Evolutionary conservation across 23 red algal genomes (phyloP).

Genomic region (Gracilaria caudata): DNA sequence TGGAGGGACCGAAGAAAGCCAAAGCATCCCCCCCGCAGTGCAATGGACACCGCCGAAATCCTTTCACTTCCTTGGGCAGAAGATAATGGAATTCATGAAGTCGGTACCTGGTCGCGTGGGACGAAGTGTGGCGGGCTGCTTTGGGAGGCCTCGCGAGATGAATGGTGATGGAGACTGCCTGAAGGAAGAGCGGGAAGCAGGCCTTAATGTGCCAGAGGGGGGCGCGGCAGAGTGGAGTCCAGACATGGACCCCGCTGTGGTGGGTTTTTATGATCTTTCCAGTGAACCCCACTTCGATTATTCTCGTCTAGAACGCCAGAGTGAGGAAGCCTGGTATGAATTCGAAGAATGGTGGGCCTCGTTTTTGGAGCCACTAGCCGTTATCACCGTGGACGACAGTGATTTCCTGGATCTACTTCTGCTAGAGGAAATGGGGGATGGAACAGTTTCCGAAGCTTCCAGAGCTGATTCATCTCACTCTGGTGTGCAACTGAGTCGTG

Average conservation of each 20-base stretch:
- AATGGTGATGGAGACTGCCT: not conserved
- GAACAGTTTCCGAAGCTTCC: not conserved
- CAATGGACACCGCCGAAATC: not conserved
- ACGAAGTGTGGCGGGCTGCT: not conserved
- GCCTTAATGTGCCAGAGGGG: not conserved
- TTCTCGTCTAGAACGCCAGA: not conserved
- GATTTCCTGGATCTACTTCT: not conserved
- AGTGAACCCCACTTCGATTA: not conserved
- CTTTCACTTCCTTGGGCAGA: not conserved
- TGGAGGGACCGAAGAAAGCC: not conserved
- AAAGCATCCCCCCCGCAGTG: not conserved
- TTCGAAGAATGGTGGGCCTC: not conserved
- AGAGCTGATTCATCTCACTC: not conserved
- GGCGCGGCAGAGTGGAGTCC: not conserved
- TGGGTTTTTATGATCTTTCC: too few relatives aligned
- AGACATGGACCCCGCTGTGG: not conserved
- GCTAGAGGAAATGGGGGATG: not conserved
- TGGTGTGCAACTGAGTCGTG: not conserved
- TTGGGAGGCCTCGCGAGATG: not conserved
- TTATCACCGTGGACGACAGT: not conserved
- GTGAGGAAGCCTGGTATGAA: not conserved
- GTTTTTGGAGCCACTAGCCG: not conserved
- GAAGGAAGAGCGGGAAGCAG: not conserved
- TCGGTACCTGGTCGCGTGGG: not conserved
- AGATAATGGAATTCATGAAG: not conserved